phyloP scores from a whole-genome alignment of 1,284 basidiomycete genomes.

The Trichosporon faecale region DNA sequence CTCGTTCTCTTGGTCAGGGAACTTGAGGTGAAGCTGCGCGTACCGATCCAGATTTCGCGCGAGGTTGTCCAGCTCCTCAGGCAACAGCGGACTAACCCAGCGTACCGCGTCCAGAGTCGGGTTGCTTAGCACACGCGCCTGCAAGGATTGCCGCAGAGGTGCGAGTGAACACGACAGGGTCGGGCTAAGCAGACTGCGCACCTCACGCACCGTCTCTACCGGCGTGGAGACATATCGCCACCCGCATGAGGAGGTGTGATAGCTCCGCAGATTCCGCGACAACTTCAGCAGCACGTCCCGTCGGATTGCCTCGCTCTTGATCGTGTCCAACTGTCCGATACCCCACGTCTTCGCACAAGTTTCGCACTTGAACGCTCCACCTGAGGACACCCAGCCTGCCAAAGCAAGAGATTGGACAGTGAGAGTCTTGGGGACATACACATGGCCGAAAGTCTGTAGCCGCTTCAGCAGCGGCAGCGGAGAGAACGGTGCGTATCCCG shows the following conservation, averaged over 20 bases:
- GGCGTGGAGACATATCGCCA: slow-evolving; percentile 2
- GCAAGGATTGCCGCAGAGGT: background rate
- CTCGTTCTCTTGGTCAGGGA: background rate
- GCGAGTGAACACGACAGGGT: background rate
- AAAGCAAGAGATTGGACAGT: slow-evolving; percentile 26
- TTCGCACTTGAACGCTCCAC: slow-evolving; percentile 30
- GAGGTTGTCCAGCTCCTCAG: slow-evolving; percentile 14
- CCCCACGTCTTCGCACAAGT: slow-evolving; percentile 20
- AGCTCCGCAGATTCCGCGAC: background rate
- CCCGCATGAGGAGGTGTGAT: background rate
- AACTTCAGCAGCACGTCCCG: slow-evolving; percentile 4
- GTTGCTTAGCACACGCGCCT: slow-evolving; percentile 15
- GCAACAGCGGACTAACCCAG: slow-evolving; percentile 10
- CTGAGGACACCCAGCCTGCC: slow-evolving; percentile 35
- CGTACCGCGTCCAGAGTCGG: slow-evolving; percentile 21
- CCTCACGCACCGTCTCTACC: background rate
- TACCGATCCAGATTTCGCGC: background rate
- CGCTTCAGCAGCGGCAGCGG: slow-evolving; percentile 38
- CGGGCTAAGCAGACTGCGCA: background rate
- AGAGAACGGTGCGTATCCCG: slow-evolving; percentile 36
- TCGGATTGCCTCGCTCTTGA: slow-evolving; percentile 1
- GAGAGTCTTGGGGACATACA: slow-evolving; percentile 26
- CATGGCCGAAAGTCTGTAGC: slow-evolving; percentile 33
- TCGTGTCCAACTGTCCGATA: slow-evolving; percentile 16
- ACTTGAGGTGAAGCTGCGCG: background rate